Conservation (phyloP, 768 basidiomycete genomes). For the Boletus rubroflammeus region DNA sequence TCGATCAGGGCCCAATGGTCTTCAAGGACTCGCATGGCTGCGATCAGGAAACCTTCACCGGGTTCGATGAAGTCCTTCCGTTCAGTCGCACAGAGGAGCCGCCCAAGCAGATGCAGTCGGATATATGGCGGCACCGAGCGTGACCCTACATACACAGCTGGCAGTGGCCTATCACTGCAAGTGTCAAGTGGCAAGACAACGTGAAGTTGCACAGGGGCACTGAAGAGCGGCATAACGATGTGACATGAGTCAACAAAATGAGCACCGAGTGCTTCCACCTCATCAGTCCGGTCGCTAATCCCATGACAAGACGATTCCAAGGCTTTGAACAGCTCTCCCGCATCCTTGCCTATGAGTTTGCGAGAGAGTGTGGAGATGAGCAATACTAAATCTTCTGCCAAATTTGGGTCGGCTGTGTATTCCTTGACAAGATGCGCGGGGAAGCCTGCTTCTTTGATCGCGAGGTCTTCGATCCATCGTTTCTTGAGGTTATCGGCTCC, state of each 20-base stretch:
- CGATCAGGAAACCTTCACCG: slow-evolving; percentile 72
- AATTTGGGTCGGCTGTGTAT: slow-evolving; percentile 36
- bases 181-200: slow-evolving; percentile 48
- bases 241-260: slow-evolving; percentile 43
- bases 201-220: slow-evolving; percentile 62
- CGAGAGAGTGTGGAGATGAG: slow-evolving; percentile 55
- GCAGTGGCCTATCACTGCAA: slow-evolving; percentile 43
- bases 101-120: slow-evolving; percentile 74
- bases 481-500: slow-evolving; percentile 61
- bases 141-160: slow-evolving; percentile 76
- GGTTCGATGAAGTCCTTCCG: slow-evolving; percentile 53
- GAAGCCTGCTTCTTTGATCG: slow-evolving; percentile 81
- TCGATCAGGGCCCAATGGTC: slow-evolving; percentile 65
- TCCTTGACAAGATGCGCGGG: slow-evolving; percentile 67
- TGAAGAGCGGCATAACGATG: slow-evolving; percentile 60
- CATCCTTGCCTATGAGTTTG: slow-evolving; percentile 48
- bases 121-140: slow-evolving; percentile 70
- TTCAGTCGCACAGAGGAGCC: slow-evolving; percentile 55
- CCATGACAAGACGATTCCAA: slow-evolving; percentile 10
- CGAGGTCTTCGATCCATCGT: slow-evolving; percentile 79
- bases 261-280: slow-evolving; percentile 57
- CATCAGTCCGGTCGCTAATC: slow-evolving; percentile 30
- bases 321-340: slow-evolving; percentile 27
- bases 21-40: slow-evolving; percentile 66
- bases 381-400: slow-evolving; percentile 48